Conservation (phyloP, 176 grass and related monocot genomes). For the Musa schizocarpa region DNA sequence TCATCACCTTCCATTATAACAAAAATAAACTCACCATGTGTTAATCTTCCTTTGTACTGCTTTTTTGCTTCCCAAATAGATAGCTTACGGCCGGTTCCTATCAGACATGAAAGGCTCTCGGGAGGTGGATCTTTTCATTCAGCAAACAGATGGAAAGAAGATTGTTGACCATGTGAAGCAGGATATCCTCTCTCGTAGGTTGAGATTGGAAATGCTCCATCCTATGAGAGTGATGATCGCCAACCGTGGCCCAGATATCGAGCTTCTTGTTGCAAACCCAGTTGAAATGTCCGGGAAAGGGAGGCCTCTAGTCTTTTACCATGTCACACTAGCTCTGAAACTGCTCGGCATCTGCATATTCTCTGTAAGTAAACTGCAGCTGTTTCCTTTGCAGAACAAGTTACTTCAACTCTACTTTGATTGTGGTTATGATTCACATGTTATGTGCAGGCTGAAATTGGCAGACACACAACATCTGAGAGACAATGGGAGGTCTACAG, state of each 20-base stretch:
- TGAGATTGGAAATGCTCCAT: conserved; percentile 83
- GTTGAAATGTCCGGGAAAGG: conserved; percentile 73
- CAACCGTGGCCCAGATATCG: conserved; percentile 72
- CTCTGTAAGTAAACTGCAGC: conserved; percentile 41
- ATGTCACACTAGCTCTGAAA: conserved; percentile 77
- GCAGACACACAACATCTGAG: conserved; percentile 59
- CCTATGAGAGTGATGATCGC: conserved; percentile 81
- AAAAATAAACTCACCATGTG: background rate
- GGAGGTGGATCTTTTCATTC: conserved; percentile 74
- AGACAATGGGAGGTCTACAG: conserved; percentile 95
- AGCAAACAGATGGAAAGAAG: conserved; percentile 84
- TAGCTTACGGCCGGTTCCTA: conserved; percentile 66
- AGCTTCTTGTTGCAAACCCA: conserved; percentile 88
- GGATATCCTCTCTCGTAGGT: conserved; percentile 37
- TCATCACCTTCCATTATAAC: too few relatives aligned
- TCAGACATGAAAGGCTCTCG: conserved; percentile 73
- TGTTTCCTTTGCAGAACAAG: too few relatives aligned
- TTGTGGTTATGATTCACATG: background rate
- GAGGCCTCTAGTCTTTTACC: conserved; percentile 76
- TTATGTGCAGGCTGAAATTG: conserved; percentile 68
- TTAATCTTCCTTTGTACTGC: background rate
- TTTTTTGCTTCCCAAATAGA: conserved; percentile 21
- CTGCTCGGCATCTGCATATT: conserved; percentile 86
- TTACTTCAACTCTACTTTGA: background rate
- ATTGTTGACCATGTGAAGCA: conserved; percentile 63